phyloP scores from a whole-genome alignment of 2,329 filamentous ascomycete species.

The Aspergillus pseudotamarii region DNA sequence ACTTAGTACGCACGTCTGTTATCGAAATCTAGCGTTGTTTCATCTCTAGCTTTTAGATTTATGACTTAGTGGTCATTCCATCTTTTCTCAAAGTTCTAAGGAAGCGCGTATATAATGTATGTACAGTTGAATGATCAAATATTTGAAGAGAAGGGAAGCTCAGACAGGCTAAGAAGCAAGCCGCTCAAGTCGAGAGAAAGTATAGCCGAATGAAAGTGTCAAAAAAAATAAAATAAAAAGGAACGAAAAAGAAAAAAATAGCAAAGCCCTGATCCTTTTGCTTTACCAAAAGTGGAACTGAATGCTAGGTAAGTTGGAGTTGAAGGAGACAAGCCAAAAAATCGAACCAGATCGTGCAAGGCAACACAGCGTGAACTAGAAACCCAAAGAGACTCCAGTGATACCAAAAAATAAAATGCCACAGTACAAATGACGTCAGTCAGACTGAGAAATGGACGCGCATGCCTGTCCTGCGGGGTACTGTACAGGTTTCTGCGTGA shows the following conservation, averaged over 20 bases:
- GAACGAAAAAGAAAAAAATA: neutral
- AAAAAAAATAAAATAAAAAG: too few species aligned
- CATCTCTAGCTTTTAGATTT: neutral
- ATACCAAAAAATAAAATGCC: neutral
- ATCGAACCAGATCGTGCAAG: neutral
- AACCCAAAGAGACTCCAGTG: neutral
- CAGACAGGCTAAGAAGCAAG: neutral
- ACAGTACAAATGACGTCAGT: conserved; percentile 1
- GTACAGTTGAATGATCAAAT: conserved; percentile 6
- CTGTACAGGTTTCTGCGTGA: neutral
- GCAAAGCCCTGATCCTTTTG: neutral
- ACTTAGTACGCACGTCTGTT: neutral
- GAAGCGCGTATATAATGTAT: conserved; percentile 5
- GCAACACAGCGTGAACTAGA: neutral
- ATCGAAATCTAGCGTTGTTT: neutral
- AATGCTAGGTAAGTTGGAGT: neutral
- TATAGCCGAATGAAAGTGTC: neutral
- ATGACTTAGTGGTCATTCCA: neutral
- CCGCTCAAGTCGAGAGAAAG: conserved; percentile 4
- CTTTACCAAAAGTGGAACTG: neutral
- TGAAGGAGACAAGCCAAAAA: neutral
- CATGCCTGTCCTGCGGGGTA: neutral
- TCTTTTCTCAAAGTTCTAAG: neutral
- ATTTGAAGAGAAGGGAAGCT: conserved; percentile 3
- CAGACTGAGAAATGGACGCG: neutral